These are phyloP conservation scores for Marchantia polymorpha DNA, from an alignment of 225 moss, liverwort and hornwort genomes.

Conservation along the genomic window DNA sequence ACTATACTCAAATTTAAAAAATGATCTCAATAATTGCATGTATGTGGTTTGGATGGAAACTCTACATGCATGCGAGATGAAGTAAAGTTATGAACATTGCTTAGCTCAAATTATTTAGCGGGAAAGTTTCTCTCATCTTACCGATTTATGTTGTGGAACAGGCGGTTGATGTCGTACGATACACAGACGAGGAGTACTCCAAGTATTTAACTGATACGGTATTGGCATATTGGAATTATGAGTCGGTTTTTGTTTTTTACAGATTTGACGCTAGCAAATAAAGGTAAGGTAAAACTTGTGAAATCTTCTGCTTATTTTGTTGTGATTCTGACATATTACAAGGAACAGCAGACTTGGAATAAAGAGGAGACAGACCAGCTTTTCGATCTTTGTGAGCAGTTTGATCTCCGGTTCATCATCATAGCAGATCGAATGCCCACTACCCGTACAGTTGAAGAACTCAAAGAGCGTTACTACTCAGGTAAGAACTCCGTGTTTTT, in stretches of 20 bases:
- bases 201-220: constrained; percentile 67
- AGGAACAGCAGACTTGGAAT: constrained; percentile 58
- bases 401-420: constrained; percentile 73
- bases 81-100: background rate
- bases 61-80: too few relatives aligned
- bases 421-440: constrained; percentile 75
- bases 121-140: background rate
- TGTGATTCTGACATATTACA: constrained; percentile 7
- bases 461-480: constrained; percentile 70
- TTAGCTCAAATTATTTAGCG: background rate
- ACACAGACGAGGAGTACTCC: constrained; percentile 85
- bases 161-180: constrained; percentile 70
- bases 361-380: constrained; percentile 80
- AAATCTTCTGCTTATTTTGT: constrained; percentile 7
- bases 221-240: constrained; percentile 17
- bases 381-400: constrained; percentile 78
- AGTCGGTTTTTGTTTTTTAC: background rate
- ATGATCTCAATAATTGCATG: too few relatives aligned
- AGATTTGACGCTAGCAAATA: background rate
- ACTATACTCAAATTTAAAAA: background rate
- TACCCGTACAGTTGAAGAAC: constrained; percentile 69
- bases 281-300: too few relatives aligned
- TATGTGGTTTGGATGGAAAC: too few relatives aligned
- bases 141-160: constrained; percentile 27
- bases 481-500: constrained; percentile 29